These are phyloP conservation scores for Penicillium sp. DNA, from an alignment of 2,329 filamentous ascomycete genomes.

Conservation along the genomic window DNA sequence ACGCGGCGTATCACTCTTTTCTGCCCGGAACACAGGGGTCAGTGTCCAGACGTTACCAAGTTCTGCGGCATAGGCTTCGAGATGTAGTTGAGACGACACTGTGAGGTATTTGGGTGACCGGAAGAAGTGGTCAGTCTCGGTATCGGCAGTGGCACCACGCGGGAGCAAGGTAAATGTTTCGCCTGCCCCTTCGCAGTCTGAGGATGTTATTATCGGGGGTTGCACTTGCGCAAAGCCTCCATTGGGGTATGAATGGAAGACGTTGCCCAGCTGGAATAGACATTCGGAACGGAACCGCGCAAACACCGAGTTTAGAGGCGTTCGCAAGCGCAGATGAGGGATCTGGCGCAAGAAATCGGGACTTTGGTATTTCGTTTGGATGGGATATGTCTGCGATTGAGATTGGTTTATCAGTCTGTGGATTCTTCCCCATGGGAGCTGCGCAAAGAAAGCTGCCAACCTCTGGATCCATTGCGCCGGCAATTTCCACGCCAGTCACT, in stretches of 20 bases:
- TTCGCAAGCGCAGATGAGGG: slow-evolving; percentile 81
- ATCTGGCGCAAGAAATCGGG: slow-evolving; percentile 84
- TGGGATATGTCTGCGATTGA: slow-evolving; percentile 70
- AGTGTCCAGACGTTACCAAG: slow-evolving; percentile 91
- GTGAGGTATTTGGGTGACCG: slow-evolving; percentile 87
- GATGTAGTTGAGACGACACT: slow-evolving; percentile 89
- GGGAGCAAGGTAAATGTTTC: slow-evolving; percentile 79
- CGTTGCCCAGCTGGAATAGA: slow-evolving; percentile 69
- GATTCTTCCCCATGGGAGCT: neutral
- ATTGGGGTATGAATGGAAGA: slow-evolving; percentile 66
- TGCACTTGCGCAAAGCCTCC: slow-evolving; percentile 70
- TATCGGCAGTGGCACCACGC: slow-evolving; percentile 32
- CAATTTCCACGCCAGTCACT: slow-evolving; percentile 65
- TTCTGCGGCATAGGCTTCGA: slow-evolving; percentile 87
- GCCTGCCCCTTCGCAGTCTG: slow-evolving; percentile 94
- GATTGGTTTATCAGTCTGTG: slow-evolving; percentile 8
- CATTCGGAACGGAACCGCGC: slow-evolving; percentile 80
- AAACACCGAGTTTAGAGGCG: slow-evolving; percentile 76
- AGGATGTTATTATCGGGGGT: slow-evolving; percentile 91
- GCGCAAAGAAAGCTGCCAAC: slow-evolving; percentile 52
- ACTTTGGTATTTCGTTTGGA: slow-evolving; percentile 95
- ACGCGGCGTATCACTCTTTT: slow-evolving; percentile 87
- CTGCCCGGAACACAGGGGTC: slow-evolving; percentile 90
- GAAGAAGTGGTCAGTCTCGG: slow-evolving; percentile 67
- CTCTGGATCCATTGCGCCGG: slow-evolving; percentile 77